A percentile compares a stretch with the other conserved stretches of the same genome.
Conservation (phyloP, 768 basidiomycete genomes). For the Suillus luteus region DNA sequence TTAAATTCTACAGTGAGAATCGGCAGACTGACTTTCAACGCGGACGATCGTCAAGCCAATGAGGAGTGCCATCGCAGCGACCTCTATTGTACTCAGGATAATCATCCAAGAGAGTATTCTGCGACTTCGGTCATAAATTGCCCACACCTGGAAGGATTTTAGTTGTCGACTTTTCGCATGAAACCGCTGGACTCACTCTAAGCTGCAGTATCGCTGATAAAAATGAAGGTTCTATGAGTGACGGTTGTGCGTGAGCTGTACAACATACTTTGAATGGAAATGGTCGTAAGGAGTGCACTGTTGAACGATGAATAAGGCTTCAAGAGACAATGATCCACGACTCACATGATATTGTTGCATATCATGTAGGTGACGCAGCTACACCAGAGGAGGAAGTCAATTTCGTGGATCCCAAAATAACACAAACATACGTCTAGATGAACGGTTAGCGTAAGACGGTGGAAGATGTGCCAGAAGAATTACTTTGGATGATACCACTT, state of each 20-base stretch:
- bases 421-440: conserved; percentile 1
- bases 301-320: not conserved
- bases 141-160: conserved; percentile 16
- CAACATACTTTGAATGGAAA: conserved; percentile 16
- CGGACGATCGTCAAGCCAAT: conserved; percentile 13
- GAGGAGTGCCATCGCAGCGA: conserved; percentile 12
- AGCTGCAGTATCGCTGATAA: conserved; percentile 12
- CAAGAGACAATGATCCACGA: not conserved
- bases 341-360: conserved; percentile 14
- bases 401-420: not conserved
- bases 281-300: conserved; percentile 17
- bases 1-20: not conserved
- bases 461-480: not conserved
- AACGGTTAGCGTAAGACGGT: not conserved
- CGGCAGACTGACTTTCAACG: conserved; percentile 11
- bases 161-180: not conserved
- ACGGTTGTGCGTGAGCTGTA: not conserved
- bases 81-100: conserved; percentile 7
- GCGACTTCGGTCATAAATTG: conserved; percentile 14
- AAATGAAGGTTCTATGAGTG: not conserved
- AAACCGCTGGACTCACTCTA: conserved; percentile 4
- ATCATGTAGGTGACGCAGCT: conserved; percentile 15
- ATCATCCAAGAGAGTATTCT: conserved; percentile 9
- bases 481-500: conserved; percentile 9
- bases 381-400: not conserved